Conservation (phyloP, 148 eudicot species). For the Hydrangea macrophylla region DNA sequence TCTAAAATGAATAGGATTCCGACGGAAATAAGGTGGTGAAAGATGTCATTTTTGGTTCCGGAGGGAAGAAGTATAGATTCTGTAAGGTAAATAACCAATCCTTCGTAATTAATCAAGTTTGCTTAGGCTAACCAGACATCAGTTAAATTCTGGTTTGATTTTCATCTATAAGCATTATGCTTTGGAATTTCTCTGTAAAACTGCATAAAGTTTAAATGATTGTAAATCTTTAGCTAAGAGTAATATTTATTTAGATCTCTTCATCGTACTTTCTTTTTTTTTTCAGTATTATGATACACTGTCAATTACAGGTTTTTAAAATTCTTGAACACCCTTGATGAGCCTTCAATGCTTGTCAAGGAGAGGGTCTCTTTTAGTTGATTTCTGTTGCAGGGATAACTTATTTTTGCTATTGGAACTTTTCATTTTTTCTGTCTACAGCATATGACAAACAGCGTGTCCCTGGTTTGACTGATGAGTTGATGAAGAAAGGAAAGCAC, state of each 20-base stretch:
- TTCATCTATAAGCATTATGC: neutral
- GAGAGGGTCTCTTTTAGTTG: too few relatives aligned
- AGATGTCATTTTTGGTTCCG: constrained; percentile 68
- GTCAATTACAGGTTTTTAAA: too few relatives aligned
- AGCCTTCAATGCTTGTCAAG: too few relatives aligned
- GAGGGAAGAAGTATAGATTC: constrained; percentile 73
- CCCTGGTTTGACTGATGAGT: constrained; percentile 61
- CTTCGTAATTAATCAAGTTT: constrained; percentile 2
- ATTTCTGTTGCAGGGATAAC: constrained; percentile 5
- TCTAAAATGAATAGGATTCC: constrained; percentile 50
- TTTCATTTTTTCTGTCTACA: constrained; percentile 27
- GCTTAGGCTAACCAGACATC: neutral
- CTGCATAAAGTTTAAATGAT: neutral
- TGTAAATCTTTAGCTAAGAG: neutral
- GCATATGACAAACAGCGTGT: constrained; percentile 81
- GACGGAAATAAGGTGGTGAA: constrained; percentile 81
- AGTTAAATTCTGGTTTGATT: neutral
- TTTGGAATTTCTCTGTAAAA: neutral
- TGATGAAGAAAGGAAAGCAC: constrained; percentile 91
- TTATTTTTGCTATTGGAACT: neutral
- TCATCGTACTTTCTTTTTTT: too few relatives aligned
- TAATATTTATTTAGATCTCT: neutral
- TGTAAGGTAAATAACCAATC: constrained; percentile 69
- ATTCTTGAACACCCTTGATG: too few relatives aligned
- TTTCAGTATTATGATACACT: too few relatives aligned